A percentile compares a stretch with the other conserved stretches of the same genome.
phyloP scores from a whole-genome alignment of 495 filamentous ascomycete species.

The Geopyxis carbonaria region DNA sequence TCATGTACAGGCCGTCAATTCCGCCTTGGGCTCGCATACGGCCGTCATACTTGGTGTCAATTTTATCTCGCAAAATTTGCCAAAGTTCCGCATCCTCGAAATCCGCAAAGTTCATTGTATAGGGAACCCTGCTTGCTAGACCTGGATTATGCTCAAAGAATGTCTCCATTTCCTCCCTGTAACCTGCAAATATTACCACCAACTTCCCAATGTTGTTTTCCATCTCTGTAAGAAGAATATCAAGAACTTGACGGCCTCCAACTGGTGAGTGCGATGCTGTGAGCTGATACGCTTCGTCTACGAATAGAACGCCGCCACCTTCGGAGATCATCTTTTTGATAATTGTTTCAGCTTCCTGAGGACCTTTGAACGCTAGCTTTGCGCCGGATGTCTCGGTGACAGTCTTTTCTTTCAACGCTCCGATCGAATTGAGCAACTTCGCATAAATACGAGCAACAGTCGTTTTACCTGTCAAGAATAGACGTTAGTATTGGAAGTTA shows the following conservation, averaged over 20 bases:
- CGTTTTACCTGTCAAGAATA: slow-evolving; percentile 44
- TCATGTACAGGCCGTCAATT: slow-evolving; percentile 37
- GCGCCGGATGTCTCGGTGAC: slow-evolving; percentile 57
- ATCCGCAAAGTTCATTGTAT: slow-evolving; percentile 48
- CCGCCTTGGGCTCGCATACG: slow-evolving; percentile 40
- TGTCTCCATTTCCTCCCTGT: slow-evolving; percentile 59
- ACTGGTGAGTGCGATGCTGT: slow-evolving; percentile 24
- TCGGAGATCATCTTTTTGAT: slow-evolving; percentile 40
- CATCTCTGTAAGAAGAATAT: slow-evolving; percentile 57
- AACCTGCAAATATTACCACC: slow-evolving; percentile 62
- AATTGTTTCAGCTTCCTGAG: slow-evolving; percentile 37
- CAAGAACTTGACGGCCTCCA: slow-evolving; percentile 46
- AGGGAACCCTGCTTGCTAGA: slow-evolving; percentile 52
- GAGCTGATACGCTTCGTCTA: slow-evolving; percentile 67
- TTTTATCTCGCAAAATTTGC: slow-evolving; percentile 33
- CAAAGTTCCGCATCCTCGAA: slow-evolving; percentile 51
- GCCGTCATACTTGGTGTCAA: slow-evolving; percentile 32
- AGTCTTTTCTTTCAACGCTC: slow-evolving; percentile 34
- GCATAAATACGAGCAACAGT: slow-evolving; percentile 67
- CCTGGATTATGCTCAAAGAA: slow-evolving; percentile 69
- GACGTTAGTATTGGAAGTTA: not conserved
- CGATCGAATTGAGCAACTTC: slow-evolving; percentile 44
- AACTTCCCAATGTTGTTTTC: slow-evolving; percentile 60
- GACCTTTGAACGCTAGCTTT: slow-evolving; percentile 44
- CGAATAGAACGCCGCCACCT: slow-evolving; percentile 51